Conservation (phyloP, 495 filamentous ascomycete species). For the Lindgomyces ingoldianus region DNA sequence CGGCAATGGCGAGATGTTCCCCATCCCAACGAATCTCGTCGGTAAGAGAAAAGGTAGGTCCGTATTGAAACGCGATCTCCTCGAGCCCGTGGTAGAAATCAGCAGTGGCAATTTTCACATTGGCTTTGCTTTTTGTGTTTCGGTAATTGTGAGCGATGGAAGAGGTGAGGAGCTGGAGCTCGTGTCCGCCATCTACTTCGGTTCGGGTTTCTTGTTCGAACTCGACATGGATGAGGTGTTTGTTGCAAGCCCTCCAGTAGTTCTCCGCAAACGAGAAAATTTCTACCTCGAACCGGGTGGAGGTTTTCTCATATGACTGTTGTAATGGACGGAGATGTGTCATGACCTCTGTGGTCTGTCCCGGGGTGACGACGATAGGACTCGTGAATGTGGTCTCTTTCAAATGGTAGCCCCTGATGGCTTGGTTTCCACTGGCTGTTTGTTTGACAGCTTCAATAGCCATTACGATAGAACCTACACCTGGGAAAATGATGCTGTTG, state of each 20-base stretch:
- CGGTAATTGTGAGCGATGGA: not conserved
- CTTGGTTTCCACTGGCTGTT: not conserved
- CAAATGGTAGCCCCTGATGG: not conserved
- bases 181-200: not conserved
- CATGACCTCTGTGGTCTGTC: not conserved
- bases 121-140: not conserved
- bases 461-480: not conserved
- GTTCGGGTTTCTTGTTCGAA: not conserved
- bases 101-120: not conserved
- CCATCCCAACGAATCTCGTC: conserved; percentile 1
- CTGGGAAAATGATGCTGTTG: not conserved
- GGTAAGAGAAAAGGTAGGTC: not conserved
- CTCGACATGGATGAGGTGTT: not conserved
- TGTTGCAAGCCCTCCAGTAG: not conserved
- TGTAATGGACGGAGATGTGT: not conserved
- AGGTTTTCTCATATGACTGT: conserved; percentile 3
- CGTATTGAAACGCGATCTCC: not conserved
- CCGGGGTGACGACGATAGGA: not conserved
- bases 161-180: not conserved
- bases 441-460: conserved; percentile 6
- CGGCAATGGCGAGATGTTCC: not conserved
- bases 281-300: not conserved
- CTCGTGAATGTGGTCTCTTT: conserved; percentile 4
- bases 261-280: not conserved
- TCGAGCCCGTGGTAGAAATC: not conserved